Evolutionary conservation across 2,329 filamentous ascomycete species (phyloP), one percentile per base, ranked within the genome.

Genomic region (Delphinella strobiligena): DNA sequence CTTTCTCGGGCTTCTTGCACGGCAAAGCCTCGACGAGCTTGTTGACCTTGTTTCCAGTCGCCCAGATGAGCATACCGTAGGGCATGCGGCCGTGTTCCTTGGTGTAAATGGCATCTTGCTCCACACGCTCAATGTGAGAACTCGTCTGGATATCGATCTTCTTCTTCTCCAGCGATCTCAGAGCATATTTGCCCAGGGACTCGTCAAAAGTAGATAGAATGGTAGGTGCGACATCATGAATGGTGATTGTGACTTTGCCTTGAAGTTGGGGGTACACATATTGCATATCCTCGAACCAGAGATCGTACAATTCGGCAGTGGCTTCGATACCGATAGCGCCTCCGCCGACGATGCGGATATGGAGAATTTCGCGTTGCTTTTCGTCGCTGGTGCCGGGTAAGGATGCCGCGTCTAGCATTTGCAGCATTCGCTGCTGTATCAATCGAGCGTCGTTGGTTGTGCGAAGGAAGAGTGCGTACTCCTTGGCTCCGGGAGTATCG

Each of bases 281-380:
- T 10, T 51, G 47, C 44, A 66, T 51, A n/a, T 61, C 58, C 4
- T 60, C 47, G 7, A 60, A 46, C 47, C 57, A 61, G 2, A 67
- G 52, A 41, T 67, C 64, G 44, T 55, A 61, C 2, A 67, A 48
- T 44, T 67, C 64, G 4, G 63, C 63, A 0, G 64, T 60, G 2
- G 63, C 51, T 44, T 64, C 63, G 33, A 66, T 59, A 9, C 63
- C 63, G 8, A 60, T 62, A 0, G 63, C 54, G 11, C 63, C 62
- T 18, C 62, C 62, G 18, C 63, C 63, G 1, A 66, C 59, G 32
- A 66, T 55, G 22, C 56, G 51, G 34, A 65, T 56, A 37, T 56
- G 58, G 11, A 61, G 54, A 5, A 58, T 54, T 11, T 55, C 58
- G 16, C 48, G 49, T 38, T 56, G 58, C 34, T 53, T 46, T 11